Conservation (phyloP, 2,329 filamentous ascomycete species). For the Chrysosporium keratinophilum region DNA sequence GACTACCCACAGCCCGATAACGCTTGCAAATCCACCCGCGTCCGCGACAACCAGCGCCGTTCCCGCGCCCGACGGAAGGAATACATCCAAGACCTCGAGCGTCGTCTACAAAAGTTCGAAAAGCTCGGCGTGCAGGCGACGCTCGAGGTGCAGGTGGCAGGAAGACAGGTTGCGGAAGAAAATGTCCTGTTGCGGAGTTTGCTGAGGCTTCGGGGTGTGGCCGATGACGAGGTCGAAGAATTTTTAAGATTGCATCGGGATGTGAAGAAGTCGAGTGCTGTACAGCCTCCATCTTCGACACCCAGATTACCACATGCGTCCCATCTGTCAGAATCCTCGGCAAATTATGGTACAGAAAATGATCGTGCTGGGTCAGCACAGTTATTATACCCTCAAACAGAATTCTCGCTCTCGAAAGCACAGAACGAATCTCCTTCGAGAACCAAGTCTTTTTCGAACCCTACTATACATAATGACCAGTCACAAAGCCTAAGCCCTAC, state of each 20-base stretch:
- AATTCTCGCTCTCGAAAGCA: no score
- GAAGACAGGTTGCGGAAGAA: constrained; percentile 57
- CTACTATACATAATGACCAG: no score
- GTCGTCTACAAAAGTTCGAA: constrained; percentile 53
- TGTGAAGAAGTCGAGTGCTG: not conserved
- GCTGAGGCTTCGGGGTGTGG: constrained; percentile 48
- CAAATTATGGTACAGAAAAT: no score
- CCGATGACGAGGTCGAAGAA: constrained; percentile 45
- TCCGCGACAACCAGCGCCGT: constrained; percentile 66
- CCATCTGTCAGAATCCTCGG: no score
- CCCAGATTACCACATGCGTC: not conserved
- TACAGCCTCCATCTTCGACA: not conserved
- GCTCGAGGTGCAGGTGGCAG: constrained; percentile 60
- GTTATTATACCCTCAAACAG: no score
- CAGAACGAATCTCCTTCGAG: no score
- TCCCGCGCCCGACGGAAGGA: constrained; percentile 65
- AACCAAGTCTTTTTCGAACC: no score
- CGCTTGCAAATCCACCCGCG: constrained; percentile 38
- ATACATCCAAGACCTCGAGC: constrained; percentile 60
- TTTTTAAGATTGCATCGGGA: constrained; percentile 15
- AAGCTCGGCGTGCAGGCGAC: constrained; percentile 57
- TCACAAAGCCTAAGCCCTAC: no score
- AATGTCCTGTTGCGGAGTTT: constrained; percentile 55
- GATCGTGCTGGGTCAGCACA: no score
- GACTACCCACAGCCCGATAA: not conserved